Evolutionary conservation across 768 basidiomycete genomes (phyloP), one percentile per base, ranked within the genome.

Genomic region (Suillus ampliporus): DNA sequence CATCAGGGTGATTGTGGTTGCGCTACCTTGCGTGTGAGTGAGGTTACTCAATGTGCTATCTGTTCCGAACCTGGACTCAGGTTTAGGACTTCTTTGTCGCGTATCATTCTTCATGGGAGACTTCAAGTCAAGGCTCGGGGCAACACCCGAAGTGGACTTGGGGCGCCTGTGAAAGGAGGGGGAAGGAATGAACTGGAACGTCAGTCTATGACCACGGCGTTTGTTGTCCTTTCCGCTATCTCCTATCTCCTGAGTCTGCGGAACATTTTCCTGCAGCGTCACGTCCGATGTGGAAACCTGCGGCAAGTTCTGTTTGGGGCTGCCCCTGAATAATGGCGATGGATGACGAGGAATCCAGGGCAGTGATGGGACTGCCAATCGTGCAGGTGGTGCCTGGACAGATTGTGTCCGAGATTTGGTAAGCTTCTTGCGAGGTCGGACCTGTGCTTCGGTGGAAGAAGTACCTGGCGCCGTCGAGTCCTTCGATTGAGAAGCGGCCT

Each of bases 111-210:
- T 56, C 9, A n/a, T 56, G 9, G 58, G 58, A 19, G 58, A 21
- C n/a, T 15, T 31, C 21, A 54, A 34, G 19, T 46, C 35, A 26
- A 13, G 31, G 58, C 46, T 57, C 5, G 48, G 17, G 48, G 37
- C 7, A 46, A 63, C 53, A 11, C 40, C 19, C 1, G 62, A 54
- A 19, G 46, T 19, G 7, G 67, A 50, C 38, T 69, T 74, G 26
- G 62, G 65, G 38, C 62, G 74, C n/a, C 61, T 74, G 6, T 58
- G 51, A 38, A 76, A 67, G n/a, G 65, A 28, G 28, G 71, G 23
- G 0, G 72, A 37, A 2, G 72, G 23, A 4, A 76, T 44, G 7
- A 74, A 69, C 9, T 68, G 70, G 63, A 74, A 74, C 3, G 69
- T 74, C 37, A 57, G 67, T 51, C 74, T 56, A 19, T 63, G 70